Evolutionary conservation across 2,329 filamentous ascomycete species (phyloP).

Genomic region (Xylaria sp.): DNA sequence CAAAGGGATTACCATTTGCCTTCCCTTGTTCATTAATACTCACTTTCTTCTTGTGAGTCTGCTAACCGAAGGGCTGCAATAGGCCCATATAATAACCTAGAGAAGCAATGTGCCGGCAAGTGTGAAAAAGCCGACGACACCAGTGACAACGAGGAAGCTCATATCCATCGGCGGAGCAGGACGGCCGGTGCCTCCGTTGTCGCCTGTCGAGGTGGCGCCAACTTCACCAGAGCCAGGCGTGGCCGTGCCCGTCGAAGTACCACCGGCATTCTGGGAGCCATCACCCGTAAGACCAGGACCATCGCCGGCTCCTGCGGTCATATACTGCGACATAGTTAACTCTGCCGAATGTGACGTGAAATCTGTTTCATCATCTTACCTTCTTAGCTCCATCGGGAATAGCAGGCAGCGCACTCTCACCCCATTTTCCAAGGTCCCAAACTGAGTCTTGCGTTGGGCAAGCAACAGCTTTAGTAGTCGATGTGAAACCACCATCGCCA

Average conservation of each 20-base stretch:
- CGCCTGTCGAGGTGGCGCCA: constrained; percentile 52
- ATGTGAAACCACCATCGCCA: constrained; percentile 61
- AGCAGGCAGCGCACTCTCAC: constrained; percentile 60
- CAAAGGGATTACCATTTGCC: not conserved
- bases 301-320: constrained; percentile 63
- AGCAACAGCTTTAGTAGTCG: constrained; percentile 57
- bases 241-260: constrained; percentile 58
- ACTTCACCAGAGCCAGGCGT: constrained; percentile 54
- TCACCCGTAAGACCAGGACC: constrained; percentile 64
- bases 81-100: constrained; percentile 42
- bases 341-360: not conserved
- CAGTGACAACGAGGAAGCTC: constrained; percentile 52
- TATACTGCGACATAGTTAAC: constrained; percentile 54
- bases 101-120: constrained; percentile 55
- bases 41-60: constrained; percentile 8
- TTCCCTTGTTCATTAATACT: constrained; percentile 15
- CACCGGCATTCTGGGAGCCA: constrained; percentile 65
- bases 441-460: constrained; percentile 62
- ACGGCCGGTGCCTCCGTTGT: constrained; percentile 49
- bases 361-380: constrained; percentile 30
- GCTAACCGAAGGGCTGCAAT: constrained; percentile 1
- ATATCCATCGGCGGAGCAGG: constrained; percentile 52
- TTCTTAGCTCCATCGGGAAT: constrained; percentile 62
- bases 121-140: constrained; percentile 51
- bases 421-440: constrained; percentile 62